Base-by-base conservation (phyloP, 345 rosid genomes). In the Populus nigra region DNA sequence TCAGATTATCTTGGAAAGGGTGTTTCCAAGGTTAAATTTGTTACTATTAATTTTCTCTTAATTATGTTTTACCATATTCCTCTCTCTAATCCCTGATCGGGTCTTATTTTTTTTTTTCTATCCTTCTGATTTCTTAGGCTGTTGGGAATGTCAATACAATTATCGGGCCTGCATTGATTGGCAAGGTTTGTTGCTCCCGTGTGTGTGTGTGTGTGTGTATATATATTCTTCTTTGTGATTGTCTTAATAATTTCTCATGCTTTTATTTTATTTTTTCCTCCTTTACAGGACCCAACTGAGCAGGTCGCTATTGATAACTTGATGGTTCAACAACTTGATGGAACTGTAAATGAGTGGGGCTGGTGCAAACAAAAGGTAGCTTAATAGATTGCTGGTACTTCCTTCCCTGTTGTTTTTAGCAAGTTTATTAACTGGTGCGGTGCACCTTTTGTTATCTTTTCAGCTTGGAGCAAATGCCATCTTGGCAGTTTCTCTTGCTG, bases 401-500 rank as follows among this genome's bases (percentile, higher is more conserved):
- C 11, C 33, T 65, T 43, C 7, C 25, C 1, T 69, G 15, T 20
- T 33, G 25, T 29, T 77, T 13, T 47, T 47, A 11, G 55, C 3
- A 33, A 45, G 15, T 6, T n/a, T 69, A 2, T 18, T 11, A 8
- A 41, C 33, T 33, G 36, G 36, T 33, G 36, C 38, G 27, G 12
- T 65, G 7, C n/a, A 10, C 53, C 16, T 49, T 8, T 39, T 63
- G 27, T 69, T 25, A 5, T 36, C 61, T 25, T 62, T 62, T 65
- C 83, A 89, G 92, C 92, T 91, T 45, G 94, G 90, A 86, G 92
- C 94, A 81, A 91, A 91, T 83, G 92, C 91, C 72, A 89, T 87
- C 65, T 81, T 91, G 76, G 92, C 94, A 25, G 94, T 89, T 65
- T 91, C 94, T 50, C 94, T 91, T 43, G 94, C 89, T 31, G 85